Conservation (phyloP, 352 stramenopile species). For the Globisporangium iwayamae region DNA sequence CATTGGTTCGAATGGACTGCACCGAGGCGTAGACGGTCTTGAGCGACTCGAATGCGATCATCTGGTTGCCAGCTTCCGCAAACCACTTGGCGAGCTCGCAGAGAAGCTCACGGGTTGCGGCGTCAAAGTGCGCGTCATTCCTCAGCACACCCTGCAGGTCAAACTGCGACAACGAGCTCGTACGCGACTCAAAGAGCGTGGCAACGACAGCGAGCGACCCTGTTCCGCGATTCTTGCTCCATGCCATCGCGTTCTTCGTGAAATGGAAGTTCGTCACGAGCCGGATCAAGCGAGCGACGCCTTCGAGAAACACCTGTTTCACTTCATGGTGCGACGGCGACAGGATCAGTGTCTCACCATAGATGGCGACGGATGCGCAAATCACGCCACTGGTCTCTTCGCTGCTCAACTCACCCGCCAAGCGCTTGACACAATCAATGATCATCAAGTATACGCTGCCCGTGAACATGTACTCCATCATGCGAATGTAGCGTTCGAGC, state of each 20-base stretch:
- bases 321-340: conserved; percentile 44
- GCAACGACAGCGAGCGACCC: conserved; percentile 32
- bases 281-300: conserved; percentile 45
- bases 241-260: conserved; percentile 53
- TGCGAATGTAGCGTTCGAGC: conserved; percentile 44
- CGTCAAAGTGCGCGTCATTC: conserved; percentile 35
- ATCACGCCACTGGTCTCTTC: conserved; percentile 41
- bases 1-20: conserved; percentile 22
- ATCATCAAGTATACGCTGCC: conserved; percentile 72
- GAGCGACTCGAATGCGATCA: conserved; percentile 56
- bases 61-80: conserved; percentile 41
- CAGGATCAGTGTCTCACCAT: conserved; percentile 33
- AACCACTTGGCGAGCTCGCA: conserved; percentile 41
- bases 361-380: conserved; percentile 48
- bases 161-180: conserved; percentile 24
- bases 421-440: conserved; percentile 30
- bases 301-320: conserved; percentile 49
- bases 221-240: conserved; percentile 46
- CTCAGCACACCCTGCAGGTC: conserved; percentile 52
- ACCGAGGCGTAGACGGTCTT: conserved; percentile 47
- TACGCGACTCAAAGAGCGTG: conserved; percentile 26
- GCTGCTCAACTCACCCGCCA: conserved; percentile 29
- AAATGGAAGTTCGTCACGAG: conserved; percentile 63
- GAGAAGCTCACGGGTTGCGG: conserved; percentile 29
- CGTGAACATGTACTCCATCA: conserved; percentile 72